These are phyloP conservation scores for Solanum bulbocastanum DNA, from an alignment of 257 asterid species.

Conservation along the genomic window DNA sequence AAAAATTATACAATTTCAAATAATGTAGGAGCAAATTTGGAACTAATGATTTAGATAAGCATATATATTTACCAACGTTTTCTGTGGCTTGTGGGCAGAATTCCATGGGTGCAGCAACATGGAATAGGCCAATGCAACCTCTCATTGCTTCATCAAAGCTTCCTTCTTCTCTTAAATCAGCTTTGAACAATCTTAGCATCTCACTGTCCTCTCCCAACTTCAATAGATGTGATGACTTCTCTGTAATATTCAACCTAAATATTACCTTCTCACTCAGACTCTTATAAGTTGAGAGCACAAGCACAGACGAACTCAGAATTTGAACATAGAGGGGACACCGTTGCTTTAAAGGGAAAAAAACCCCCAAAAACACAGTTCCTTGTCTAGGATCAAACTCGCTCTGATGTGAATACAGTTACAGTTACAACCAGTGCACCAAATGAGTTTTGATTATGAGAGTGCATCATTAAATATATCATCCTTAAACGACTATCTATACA, in stretches of 20 bases:
- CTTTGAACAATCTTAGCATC: slow-evolving; percentile 44
- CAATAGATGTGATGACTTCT: slow-evolving; percentile 47
- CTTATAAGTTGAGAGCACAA: neutral
- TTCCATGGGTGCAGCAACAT: slow-evolving; percentile 89
- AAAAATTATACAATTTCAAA: neutral
- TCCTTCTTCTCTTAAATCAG: slow-evolving; percentile 73
- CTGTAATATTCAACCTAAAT: slow-evolving; percentile 13
- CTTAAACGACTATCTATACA: too few relatives aligned
- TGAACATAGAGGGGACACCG: too few relatives aligned
- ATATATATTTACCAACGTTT: slow-evolving; percentile 29
- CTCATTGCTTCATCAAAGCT: slow-evolving; percentile 73
- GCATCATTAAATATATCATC: too few relatives aligned
- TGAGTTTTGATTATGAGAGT: too few relatives aligned
- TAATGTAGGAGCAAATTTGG: too few relatives aligned
- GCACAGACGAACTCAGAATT: too few relatives aligned
- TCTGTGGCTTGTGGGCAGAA: slow-evolving; percentile 31
- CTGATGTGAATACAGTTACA: too few relatives aligned
- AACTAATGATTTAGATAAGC: neutral
- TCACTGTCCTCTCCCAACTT: slow-evolving; percentile 34
- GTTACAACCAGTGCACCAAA: too few relatives aligned
- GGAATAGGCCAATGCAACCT: slow-evolving; percentile 76
- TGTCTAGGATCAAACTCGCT: too few relatives aligned
- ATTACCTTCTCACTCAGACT: neutral
- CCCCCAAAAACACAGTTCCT: too few relatives aligned
- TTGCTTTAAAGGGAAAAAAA: too few relatives aligned